Evolutionary conservation across 2,329 filamentous ascomycete genomes (phyloP).

Genomic region (Falciphora oryzae): DNA sequence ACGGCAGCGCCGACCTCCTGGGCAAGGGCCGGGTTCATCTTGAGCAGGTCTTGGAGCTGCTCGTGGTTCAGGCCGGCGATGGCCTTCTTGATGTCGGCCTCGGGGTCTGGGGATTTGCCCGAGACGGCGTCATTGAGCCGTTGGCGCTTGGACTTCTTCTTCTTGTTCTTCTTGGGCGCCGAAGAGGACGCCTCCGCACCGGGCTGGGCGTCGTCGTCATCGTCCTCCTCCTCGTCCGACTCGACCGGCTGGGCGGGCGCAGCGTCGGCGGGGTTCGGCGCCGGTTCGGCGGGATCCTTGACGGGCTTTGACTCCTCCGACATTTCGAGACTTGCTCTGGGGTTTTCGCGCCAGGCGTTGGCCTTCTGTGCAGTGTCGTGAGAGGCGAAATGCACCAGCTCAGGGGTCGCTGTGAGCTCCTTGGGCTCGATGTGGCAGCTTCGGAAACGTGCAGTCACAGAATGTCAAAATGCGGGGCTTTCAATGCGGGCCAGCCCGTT

Average conservation of each 20-base stretch:
- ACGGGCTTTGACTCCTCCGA: constrained; percentile 59
- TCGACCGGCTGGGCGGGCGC: constrained; percentile 37
- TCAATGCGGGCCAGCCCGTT: background rate
- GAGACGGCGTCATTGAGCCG: constrained; percentile 46
- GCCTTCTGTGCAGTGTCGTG: background rate
- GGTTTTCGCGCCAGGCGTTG: background rate
- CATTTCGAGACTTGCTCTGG: constrained; percentile 24
- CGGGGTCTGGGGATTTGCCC: constrained; percentile 29
- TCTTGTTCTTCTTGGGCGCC: constrained; percentile 48
- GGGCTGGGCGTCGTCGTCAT: constrained; percentile 27
- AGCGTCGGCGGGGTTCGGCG: constrained; percentile 23
- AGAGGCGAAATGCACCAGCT: background rate
- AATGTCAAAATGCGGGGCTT: background rate
- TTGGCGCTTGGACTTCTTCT: constrained; percentile 61
- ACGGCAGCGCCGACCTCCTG: constrained; percentile 41
- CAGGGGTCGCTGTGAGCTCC: too few species aligned
- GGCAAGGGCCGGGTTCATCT: constrained; percentile 66
- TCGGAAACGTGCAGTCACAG: background rate
- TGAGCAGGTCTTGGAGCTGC: constrained; percentile 60
- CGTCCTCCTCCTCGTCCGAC: constrained; percentile 40
- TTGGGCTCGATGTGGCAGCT: too few species aligned
- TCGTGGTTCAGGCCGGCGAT: constrained; percentile 48
- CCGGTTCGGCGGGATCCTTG: constrained; percentile 41
- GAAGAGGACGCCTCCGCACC: constrained; percentile 22
- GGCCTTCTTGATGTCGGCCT: constrained; percentile 42